A percentile compares a stretch with the other conserved stretches of the same genome.
Evolutionary conservation across 23 red algal genomes (phyloP).

Genomic region (Gracilaria gracilis): DNA sequence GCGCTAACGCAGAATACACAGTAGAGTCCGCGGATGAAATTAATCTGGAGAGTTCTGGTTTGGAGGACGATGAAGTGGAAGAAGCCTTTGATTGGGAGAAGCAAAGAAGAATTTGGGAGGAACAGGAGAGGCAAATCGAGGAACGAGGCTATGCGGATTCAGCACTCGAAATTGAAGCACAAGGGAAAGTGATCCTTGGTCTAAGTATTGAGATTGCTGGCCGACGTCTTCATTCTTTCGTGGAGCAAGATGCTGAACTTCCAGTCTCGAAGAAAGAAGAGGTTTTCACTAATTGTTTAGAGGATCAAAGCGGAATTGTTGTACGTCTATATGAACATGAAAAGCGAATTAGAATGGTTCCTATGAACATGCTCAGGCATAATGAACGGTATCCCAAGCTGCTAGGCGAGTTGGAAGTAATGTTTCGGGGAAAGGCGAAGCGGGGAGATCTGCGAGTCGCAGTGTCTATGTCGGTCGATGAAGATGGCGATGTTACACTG

Average conservation of each 20-base stretch:
- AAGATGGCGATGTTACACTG: conserved; percentile 57
- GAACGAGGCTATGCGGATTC: conserved; percentile 58
- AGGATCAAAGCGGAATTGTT: conserved; percentile 62
- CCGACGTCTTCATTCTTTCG: conserved; percentile 49
- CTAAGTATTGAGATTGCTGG: conserved; percentile 79
- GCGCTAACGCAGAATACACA: not conserved
- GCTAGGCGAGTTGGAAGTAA: conserved; percentile 51
- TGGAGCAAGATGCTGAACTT: conserved; percentile 51
- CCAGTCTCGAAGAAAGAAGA: conserved; percentile 55
- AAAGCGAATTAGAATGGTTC: conserved; percentile 54
- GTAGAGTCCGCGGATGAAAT: not conserved
- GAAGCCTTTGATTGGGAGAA: conserved; percentile 64
- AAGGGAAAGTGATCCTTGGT: conserved; percentile 38
- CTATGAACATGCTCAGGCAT: conserved; percentile 45
- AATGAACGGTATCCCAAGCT: conserved; percentile 55
- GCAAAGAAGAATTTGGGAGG: conserved; percentile 64
- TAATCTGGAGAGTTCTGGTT: not conserved
- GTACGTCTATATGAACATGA: conserved; percentile 68
- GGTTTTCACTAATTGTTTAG: conserved; percentile 71
- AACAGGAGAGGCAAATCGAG: conserved; percentile 62
- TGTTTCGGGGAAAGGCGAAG: not conserved
- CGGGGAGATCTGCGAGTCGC: conserved; percentile 66
- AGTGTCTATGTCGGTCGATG: conserved; percentile 36
- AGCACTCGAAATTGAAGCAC: conserved; percentile 56
- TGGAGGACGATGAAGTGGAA: conserved; percentile 16